Conservation (phyloP, 2,329 filamentous ascomycete species). For the Macrophomina pseudophaseolina region DNA sequence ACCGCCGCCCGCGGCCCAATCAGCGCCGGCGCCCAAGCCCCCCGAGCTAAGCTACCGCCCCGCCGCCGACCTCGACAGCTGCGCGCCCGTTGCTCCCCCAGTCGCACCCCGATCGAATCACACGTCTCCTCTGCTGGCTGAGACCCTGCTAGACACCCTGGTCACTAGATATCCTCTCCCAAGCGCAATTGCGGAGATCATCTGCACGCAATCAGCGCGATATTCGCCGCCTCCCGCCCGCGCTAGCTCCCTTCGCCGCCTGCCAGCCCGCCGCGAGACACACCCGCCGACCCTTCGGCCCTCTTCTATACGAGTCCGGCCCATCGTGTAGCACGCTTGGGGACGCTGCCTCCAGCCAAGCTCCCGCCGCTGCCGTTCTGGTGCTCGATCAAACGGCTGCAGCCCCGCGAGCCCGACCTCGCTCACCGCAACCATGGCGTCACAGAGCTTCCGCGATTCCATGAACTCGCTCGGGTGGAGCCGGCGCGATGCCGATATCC, state of each 20-base stretch:
- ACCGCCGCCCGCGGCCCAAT: slow-evolving; percentile 34
- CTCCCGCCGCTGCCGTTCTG: slow-evolving; percentile 24
- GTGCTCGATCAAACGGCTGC: slow-evolving; percentile 18
- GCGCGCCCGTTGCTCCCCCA: slow-evolving; percentile 26
- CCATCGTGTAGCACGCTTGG: slow-evolving; percentile 19
- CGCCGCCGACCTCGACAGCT: slow-evolving; percentile 28
- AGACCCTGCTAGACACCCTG: slow-evolving; percentile 31
- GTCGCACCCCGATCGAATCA: slow-evolving; percentile 37
- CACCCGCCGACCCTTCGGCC: slow-evolving; percentile 15
- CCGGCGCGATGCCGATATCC: slow-evolving; percentile 76
- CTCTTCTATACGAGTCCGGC: slow-evolving; percentile 24
- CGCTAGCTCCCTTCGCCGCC: slow-evolving; percentile 23
- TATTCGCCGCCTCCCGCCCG: slow-evolving; percentile 26
- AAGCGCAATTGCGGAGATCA: slow-evolving; percentile 43
- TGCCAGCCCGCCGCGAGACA: slow-evolving; percentile 19
- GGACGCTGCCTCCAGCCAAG: slow-evolving; percentile 23
- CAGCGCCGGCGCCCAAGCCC: slow-evolving; percentile 30
- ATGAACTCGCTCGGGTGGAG: slow-evolving; percentile 96
- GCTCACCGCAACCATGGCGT: slow-evolving; percentile 68
- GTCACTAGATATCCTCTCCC: slow-evolving; percentile 39
- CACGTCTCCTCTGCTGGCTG: slow-evolving; percentile 41
- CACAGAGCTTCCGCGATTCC: slow-evolving; percentile 86
- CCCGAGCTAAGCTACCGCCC: slow-evolving; percentile 19
- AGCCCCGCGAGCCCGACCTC: background rate
- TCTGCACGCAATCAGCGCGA: slow-evolving; percentile 56